A percentile compares a stretch with the other conserved stretches of the same genome.
Conservation (phyloP, 371 early-diverging fungal species). For the Saksenaea vasiformis region DNA sequence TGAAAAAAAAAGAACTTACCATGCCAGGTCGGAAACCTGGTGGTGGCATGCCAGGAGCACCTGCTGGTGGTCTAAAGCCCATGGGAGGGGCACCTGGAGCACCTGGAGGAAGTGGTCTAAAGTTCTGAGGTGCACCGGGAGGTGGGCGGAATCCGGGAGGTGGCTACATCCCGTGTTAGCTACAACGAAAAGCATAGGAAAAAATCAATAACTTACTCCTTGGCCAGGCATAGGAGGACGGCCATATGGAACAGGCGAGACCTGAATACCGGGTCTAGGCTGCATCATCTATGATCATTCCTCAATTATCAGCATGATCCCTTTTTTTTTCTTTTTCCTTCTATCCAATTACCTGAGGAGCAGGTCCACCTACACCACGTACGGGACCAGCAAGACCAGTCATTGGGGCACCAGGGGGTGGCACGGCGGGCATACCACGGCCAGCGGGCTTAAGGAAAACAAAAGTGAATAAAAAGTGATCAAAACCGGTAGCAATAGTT, state of each 20-base stretch:
- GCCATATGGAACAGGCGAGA: slow-evolving; percentile 77
- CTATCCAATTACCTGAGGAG: slow-evolving; percentile 58
- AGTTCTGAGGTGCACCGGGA: slow-evolving; percentile 61
- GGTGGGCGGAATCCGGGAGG: slow-evolving; percentile 69
- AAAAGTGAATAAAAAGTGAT: neutral
- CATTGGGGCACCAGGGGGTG: slow-evolving; percentile 56
- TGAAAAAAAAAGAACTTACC: slow-evolving; percentile 17
- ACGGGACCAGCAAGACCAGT: slow-evolving; percentile 86
- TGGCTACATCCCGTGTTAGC: slow-evolving; percentile 29
- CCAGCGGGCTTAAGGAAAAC: slow-evolving; percentile 72
- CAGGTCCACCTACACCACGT: slow-evolving; percentile 92
- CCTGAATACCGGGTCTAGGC: slow-evolving; percentile 60
- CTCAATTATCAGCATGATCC: neutral
- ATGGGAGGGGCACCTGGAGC: slow-evolving; percentile 53
- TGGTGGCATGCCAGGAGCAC: slow-evolving; percentile 41
- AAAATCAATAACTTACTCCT: slow-evolving; percentile 19
- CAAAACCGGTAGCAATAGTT: slow-evolving; percentile 15
- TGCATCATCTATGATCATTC: slow-evolving; percentile 62
- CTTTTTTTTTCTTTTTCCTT: neutral
- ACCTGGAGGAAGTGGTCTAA: slow-evolving; percentile 36
- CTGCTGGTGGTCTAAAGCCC: slow-evolving; percentile 58
- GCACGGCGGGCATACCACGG: slow-evolving; percentile 86
- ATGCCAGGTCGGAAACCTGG: slow-evolving; percentile 48
- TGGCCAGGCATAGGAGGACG: slow-evolving; percentile 61
- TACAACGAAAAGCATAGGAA: neutral